Evolutionary conservation across 176 grass and related monocot genomes (phyloP), one percentile per base, ranked within the genome.

Genomic region (Oropetium thomaeum): DNA sequence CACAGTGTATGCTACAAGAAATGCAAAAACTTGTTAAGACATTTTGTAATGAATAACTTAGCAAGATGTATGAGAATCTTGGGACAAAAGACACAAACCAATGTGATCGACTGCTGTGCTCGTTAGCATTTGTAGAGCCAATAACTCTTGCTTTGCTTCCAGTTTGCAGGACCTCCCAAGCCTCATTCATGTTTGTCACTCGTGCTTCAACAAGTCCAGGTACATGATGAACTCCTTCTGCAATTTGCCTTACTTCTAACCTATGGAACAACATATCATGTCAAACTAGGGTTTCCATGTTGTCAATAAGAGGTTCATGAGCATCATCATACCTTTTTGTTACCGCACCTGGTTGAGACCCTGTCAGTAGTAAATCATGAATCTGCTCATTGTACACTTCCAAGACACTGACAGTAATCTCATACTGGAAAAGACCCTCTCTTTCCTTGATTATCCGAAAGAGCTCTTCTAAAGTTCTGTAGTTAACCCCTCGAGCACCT

Each of bases 361-460:
- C 93, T 61, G 88, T 81, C 48, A 84, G 51, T 11, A 98, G 78
- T 69, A 98, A 98, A 86, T 98, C 96, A 79, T 64, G 91, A 69
- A 98, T 98, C 54, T 98, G 96, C 48, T 98, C 96, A 73, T 98
- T 98, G 64, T 98, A 95, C 45, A 98, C 96, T 60, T 98, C 91
- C 44, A 98, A 76, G 19, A 89, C 96, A 69, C 96, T 98, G 22
- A 95, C 89, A 62, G 78, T 94, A 42, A 98, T 58, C 54, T 94
- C 91, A 66, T 94, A 98, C 30, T 51, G 48, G 55, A 88, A 92
- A 49, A 90, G 43, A 17, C 82, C 82, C 32, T 86, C 79, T 47
- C 96, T 92, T 86, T 98, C 91, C 80, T 84, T 86, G 30, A 95
- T 86, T 31, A 98, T 84, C 68, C 73, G 82, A 74, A 98, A 98